Base-by-base conservation (phyloP, 257 asterid species). In the Rehmannia glutinosa region DNA sequence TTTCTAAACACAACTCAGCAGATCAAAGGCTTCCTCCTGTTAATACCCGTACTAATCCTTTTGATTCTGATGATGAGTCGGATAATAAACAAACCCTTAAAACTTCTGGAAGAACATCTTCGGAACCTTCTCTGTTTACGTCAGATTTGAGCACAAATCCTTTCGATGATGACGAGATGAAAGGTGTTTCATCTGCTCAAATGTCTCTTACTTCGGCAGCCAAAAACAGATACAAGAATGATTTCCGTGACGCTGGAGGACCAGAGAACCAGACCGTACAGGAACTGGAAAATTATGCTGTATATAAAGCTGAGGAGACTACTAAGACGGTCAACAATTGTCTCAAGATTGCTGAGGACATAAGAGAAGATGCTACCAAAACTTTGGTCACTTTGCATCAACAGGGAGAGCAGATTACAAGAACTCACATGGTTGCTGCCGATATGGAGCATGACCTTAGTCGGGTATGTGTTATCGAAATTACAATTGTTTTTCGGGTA, bases 331-430 rank as follows among this genome's bases (percentile, higher is more conserved):
- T 83, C 53, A 84, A 89, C 21, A 68, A 75, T 65, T 87, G 98
- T 78, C 81, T 94, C 70, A 94, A 87, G 88, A 81, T 94, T 76
- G 99, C 96, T 4, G 97, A 87, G 78, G 98, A 86, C 63, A 91
- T 94, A 27, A 80, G 98, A 68, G 94, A 91, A 80, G 93, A 81
- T 77, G 97, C 92, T 59, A 85, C 98, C 32, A 87, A 84, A 70
- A 94, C 97, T 36, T 62, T 94, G 80, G 87, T 85, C 23, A 83
- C 86, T 47, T 62, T 94, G 72, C 98, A 94, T 84, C 97, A 91
- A 33, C 99, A 94, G 76, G 99, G 99, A 60, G 98, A 94, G 79
- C 97, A 88, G 77, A 88, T 94, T 73, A 80, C 95, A 1, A 78
- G 85, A 77, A 88, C 95, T 15, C 99, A 94, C 77, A 54, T 74